Evolutionary conservation across 306 rosid species (phyloP).

Genomic region (Canavalia ensiformis): DNA sequence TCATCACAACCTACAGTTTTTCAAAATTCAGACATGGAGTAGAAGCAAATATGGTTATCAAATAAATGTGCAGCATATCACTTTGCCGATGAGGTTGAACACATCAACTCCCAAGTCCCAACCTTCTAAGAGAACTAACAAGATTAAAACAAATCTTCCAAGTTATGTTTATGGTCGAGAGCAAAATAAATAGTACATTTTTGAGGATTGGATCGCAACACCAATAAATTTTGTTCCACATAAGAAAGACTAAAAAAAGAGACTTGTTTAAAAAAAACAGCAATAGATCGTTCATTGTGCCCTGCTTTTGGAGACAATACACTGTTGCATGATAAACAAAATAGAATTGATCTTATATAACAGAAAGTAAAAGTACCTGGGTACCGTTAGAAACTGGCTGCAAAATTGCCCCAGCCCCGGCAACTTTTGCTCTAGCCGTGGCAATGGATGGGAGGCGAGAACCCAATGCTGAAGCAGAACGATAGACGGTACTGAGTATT

Average conservation of each 20-base stretch:
- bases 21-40: constrained; percentile 35
- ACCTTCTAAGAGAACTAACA: constrained; percentile 3
- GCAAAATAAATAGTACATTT: constrained; percentile 10
- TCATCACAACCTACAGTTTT: constrained; percentile 83
- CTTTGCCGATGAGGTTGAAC: constrained; percentile 10
- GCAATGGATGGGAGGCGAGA: constrained; percentile 97
- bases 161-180: background rate
- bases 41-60: constrained; percentile 13
- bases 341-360: constrained; percentile 9
- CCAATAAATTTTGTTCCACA: constrained; percentile 2
- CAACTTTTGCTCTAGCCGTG: constrained; percentile 90
- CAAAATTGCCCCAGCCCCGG: constrained; percentile 93
- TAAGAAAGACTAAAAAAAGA: constrained; percentile 26
- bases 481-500: constrained; percentile 93
- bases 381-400: constrained; percentile 96
- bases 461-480: constrained; percentile 96
- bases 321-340: constrained; percentile 21
- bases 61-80: constrained; percentile 26
- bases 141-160: constrained; percentile 13
- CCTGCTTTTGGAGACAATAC: constrained; percentile 29
- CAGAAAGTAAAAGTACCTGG: constrained; percentile 63
- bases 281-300: background rate
- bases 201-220: constrained; percentile 24
- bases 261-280: background rate
- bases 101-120: background rate